These are phyloP conservation scores for Saksenaea oblongispora DNA, from an alignment of 371 early-diverging fungal genomes.

Conservation along the genomic window DNA sequence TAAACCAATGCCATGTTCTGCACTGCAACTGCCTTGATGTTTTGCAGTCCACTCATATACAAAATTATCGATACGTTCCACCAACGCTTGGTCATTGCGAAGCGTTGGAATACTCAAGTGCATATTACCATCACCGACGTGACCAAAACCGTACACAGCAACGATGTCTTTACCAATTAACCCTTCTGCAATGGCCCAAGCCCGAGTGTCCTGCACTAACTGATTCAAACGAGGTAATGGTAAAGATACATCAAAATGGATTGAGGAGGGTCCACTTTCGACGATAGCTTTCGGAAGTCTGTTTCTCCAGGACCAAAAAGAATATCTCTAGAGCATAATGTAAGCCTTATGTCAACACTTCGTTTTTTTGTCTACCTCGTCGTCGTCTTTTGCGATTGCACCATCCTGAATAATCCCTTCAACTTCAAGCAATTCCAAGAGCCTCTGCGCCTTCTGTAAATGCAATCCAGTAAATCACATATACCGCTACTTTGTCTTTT, in stretches of 20 bases:
- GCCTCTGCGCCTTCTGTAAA: constrained; percentile 57
- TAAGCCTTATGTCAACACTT: constrained; percentile 32
- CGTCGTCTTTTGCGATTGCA: constrained; percentile 59
- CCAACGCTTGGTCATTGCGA: constrained; percentile 49
- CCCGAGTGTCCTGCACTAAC: constrained; percentile 71
- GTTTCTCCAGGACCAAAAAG: constrained; percentile 39
- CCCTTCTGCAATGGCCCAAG: constrained; percentile 49
- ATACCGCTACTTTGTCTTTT: neutral
- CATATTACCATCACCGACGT: constrained; percentile 88
- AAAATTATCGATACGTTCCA: constrained; percentile 81
- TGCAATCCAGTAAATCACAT: neutral
- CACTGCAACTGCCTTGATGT: constrained; percentile 61
- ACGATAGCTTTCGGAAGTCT: constrained; percentile 36
- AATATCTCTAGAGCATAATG: constrained; percentile 25
- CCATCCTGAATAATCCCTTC: constrained; percentile 72
- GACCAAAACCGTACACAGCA: constrained; percentile 88
- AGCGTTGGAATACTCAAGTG: constrained; percentile 86
- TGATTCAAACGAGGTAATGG: constrained; percentile 81
- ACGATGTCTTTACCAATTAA: constrained; percentile 52
- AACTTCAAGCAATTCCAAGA: constrained; percentile 62
- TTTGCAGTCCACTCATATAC: constrained; percentile 76
- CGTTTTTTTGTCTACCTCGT: constrained; percentile 20
- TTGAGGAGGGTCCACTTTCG: constrained; percentile 59
- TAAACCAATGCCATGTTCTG: constrained; percentile 70
- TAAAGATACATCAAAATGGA: constrained; percentile 80